Evolutionary conservation across 2,329 filamentous ascomycete genomes (phyloP), one percentile per base, ranked within the genome.

Genomic region (Fusarium liriodendri): DNA sequence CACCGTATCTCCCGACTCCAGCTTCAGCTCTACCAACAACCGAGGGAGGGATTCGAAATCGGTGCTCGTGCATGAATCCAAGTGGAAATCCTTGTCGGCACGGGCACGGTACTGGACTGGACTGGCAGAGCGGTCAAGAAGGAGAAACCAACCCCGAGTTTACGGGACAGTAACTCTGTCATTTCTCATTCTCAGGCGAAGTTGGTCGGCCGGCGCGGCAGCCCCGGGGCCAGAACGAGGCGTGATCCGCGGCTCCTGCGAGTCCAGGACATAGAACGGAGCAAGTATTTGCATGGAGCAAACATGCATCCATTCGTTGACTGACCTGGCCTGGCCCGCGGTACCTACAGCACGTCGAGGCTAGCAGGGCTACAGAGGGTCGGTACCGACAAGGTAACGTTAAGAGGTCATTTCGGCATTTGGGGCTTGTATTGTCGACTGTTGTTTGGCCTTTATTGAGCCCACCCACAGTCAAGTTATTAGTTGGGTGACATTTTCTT

Each of bases 401-500:
- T 32, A 63, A 57, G 52, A 58, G 35, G 66, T 62, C 45, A 59
- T 67, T 38, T 64, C 65, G 67, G 64, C 38, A 62, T 37, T 57
- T 29, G 47, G 25, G 50, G 20, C 62, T 69, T 27, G 57, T 35
- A 61, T 67, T 57, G 69, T 65, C 61, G 32, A 29, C 62, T 66
- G 66, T 73, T 66, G 66, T 73, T 73, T 52, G 67, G 62, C 66
- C 64, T 69, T 69, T 42, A 67, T 66, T 69, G 62, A 74, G 42
- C 47, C 65, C 64, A 68, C 64, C 52, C 52, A 57, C 58, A 10
- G 25, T 45, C 27, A 32, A 32, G 59, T 38, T 50, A 45, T 45
- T 45, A 47, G 22, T 32, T 32, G n/a, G 38, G 37, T 52, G 58
- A 57, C 52, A 66, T 67, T 50, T 65, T 63, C 37, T 10, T 50